phyloP scores from a whole-genome alignment of 1,284 basidiomycete species.

The Boletus mariae region DNA sequence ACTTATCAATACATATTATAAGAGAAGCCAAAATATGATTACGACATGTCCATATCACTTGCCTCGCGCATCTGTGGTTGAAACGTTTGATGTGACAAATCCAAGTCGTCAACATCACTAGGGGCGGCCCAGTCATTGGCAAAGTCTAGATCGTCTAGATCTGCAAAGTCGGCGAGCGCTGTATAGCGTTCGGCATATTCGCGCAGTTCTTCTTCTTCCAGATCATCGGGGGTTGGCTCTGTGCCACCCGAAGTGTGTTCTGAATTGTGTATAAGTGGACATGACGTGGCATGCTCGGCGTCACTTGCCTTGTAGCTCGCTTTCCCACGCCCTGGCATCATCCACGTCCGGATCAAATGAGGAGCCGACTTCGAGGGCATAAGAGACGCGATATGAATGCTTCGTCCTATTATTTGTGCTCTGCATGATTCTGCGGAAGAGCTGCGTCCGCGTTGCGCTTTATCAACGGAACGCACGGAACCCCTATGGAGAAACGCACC shows the following conservation, averaged over 20 bases:
- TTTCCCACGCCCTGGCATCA: constrained; percentile 56
- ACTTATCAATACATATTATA: constrained; percentile 11
- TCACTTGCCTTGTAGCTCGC: constrained; percentile 42
- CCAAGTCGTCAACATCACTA: constrained; percentile 23
- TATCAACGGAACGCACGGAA: constrained; percentile 8
- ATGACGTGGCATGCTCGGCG: neutral
- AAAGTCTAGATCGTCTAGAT: constrained; percentile 42
- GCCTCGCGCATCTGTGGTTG: neutral
- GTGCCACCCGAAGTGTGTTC: constrained; percentile 11
- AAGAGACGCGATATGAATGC: constrained; percentile 57
- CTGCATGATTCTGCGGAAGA: constrained; percentile 61
- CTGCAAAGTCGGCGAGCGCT: constrained; percentile 50
- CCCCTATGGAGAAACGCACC: constrained; percentile 33
- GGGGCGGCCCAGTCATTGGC: constrained; percentile 10
- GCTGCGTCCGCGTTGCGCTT: constrained; percentile 33
- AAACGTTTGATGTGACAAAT: constrained; percentile 3
- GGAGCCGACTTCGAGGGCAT: constrained; percentile 64
- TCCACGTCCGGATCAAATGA: constrained; percentile 70
- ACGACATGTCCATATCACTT: constrained; percentile 29
- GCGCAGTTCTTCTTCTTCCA: constrained; percentile 54
- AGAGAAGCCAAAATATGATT: constrained; percentile 5
- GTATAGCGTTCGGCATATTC: constrained; percentile 56
- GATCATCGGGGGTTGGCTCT: constrained; percentile 40
- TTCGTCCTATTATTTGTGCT: constrained; percentile 45
- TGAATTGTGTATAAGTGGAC: constrained; percentile 1